Evolutionary conservation across 2,329 filamentous ascomycete species (phyloP), one percentile per base, ranked within the genome.

Genomic region (Phaeoacremonium minimum): DNA sequence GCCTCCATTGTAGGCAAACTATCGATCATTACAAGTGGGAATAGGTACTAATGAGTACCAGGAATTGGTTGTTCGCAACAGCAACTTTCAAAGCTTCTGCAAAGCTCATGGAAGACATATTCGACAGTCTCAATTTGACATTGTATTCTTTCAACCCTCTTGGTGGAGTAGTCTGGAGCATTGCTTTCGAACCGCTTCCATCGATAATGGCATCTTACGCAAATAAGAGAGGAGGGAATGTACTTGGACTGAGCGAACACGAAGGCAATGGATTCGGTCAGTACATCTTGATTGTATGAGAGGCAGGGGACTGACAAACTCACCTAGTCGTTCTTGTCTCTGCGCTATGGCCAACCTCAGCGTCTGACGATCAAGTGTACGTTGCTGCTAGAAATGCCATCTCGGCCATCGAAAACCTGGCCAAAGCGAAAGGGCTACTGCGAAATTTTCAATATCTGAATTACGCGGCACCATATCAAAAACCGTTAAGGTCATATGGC

Each of bases 1-100:
- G 20, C 33, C 33, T 15, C 33, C 33, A 18, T 18, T 35, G 33
- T n/a, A n/a, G n/a, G n/a, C n/a, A n/a, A n/a, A n/a, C n/a, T n/a
- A n/a, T n/a, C n/a, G n/a, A n/a, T n/a, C n/a, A n/a, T n/a, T n/a
- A n/a, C n/a, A n/a, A n/a, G n/a, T n/a, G n/a, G n/a, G n/a, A n/a
- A n/a, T n/a, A n/a, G n/a, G n/a, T n/a, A n/a, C n/a, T n/a, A n/a
- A n/a, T n/a, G n/a, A n/a, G n/a, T n/a, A n/a, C n/a, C n/a, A n/a
- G n/a, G n/a, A 29, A 35, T 14, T 20, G 33, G 16, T 28, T 35
- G 33, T 35, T 35, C 22, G 8, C 30, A 28, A 30, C 34, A 6
- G 31, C 14, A 13, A 32, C 34, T 4, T 36, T 30, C 16, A 29
- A 18, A 17, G 22, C 28, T 15, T 6, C 28, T 18, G 16, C 33